Evolutionary conservation across 495 filamentous ascomycete genomes (phyloP).

Genomic region (Parachaetomium inaequale): DNA sequence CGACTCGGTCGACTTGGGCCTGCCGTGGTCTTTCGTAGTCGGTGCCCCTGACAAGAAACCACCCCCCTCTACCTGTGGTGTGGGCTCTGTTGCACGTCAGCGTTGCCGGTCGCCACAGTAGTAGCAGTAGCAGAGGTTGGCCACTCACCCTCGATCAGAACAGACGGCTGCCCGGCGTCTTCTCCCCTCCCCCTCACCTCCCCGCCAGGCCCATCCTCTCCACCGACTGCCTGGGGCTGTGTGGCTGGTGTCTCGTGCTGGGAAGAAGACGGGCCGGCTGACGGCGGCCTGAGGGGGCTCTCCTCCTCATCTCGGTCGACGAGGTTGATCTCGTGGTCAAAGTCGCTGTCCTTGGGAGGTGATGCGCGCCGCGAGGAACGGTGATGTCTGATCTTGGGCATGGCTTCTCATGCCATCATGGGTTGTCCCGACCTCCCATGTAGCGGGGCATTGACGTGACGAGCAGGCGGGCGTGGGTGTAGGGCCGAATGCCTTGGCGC

Average conservation of each 20-base stretch:
- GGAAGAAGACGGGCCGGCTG: constrained; percentile 12
- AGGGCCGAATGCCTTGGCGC: neutral
- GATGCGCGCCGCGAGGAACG: constrained; percentile 47
- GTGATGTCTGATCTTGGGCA: constrained; percentile 44
- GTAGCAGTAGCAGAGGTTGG: neutral
- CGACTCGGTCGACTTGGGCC: constrained; percentile 43
- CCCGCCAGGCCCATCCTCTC: neutral
- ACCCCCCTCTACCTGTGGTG: constrained; percentile 7
- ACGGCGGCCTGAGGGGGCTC: neutral
- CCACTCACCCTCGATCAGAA: constrained; percentile 23
- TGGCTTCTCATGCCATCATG: constrained; percentile 26
- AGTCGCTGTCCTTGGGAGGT: constrained; percentile 50
- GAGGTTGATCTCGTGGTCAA: constrained; percentile 60
- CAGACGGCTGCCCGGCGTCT: constrained; percentile 11
- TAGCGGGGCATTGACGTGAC: constrained; percentile 10
- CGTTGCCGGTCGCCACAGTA: neutral
- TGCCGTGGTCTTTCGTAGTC: constrained; percentile 10
- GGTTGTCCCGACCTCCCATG: neutral
- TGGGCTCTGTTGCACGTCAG: constrained; percentile 12
- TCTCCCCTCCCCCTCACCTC: neutral
- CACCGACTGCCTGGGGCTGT: neutral
- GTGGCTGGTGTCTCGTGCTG: neutral
- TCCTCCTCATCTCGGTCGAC: constrained; percentile 44
- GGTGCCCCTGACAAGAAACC: neutral
- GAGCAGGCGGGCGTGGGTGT: neutral